Evolutionary conservation across 768 basidiomycete genomes (phyloP).

Genomic region (Rhodotorula babjevae): DNA sequence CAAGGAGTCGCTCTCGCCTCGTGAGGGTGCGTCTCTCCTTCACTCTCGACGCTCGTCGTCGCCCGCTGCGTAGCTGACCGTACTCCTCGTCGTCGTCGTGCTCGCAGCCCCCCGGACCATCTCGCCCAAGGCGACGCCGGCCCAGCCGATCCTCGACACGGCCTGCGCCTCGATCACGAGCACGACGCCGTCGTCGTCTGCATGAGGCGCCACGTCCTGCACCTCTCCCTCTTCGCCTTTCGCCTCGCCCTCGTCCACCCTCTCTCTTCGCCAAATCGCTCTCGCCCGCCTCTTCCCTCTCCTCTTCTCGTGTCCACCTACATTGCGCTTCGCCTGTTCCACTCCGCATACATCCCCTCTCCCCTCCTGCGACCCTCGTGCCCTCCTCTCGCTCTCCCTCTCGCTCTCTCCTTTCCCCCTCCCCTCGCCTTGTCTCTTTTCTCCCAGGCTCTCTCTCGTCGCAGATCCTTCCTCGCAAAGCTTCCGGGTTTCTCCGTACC

Average conservation of each 20-base stretch:
- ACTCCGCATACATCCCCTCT: too few species aligned
- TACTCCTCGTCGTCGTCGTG: not conserved
- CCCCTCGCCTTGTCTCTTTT: too few species aligned
- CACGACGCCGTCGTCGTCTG: not conserved
- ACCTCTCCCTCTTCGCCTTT: not conserved
- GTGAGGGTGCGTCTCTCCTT: not conserved
- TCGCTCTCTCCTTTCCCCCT: too few species aligned
- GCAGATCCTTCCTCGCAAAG: too few species aligned
- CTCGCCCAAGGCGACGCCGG: slow-evolving; percentile 18
- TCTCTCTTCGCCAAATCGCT: not conserved
- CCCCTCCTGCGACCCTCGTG: too few species aligned
- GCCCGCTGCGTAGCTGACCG: too few species aligned
- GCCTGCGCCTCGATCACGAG: not conserved
- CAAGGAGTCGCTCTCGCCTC: slow-evolving; percentile 5
- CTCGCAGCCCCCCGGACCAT: slow-evolving; percentile 7
- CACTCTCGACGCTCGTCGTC: not conserved
- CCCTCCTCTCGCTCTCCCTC: too few species aligned
- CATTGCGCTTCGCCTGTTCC: too few species aligned
- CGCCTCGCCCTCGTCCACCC: not conserved
- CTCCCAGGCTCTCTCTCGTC: too few species aligned
- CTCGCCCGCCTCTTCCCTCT: not conserved
- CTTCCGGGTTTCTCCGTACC: too few species aligned
- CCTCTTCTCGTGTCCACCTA: too few species aligned
- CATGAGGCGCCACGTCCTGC: not conserved
- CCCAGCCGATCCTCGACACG: slow-evolving; percentile 22